Evolutionary conservation across 441 rosid genomes (phyloP), one percentile per base, ranked within the genome.

Genomic region (Erodium texanum): DNA sequence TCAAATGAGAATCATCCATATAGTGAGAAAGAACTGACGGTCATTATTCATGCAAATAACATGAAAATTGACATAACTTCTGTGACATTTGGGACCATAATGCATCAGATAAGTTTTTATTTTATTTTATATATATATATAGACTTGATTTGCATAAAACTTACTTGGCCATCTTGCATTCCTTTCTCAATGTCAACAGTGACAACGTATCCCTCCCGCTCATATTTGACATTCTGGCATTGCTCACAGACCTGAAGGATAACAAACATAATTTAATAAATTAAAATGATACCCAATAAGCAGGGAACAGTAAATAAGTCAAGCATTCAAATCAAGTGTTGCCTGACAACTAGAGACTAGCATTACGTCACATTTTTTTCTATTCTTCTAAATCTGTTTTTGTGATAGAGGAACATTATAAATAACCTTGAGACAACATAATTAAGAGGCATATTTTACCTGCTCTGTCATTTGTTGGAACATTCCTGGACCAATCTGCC

Each of bases 401-500:
- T 41, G 48, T 41, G 15, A 38, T 10, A 12, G 45, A 38, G 45
- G 45, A 38, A 38, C 45, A 38, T 38, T 38, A 38, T 1, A 38
- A 38, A 38, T 7, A 41, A 41, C 10, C 48, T 41, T 41, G 14
- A 41, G 48, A 41, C 14, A 7, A 41, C 0, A 34, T 41, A 41
- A 41, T 41, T 41, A 41, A 14, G 14, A 41, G 20, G 20, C 9
- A 50, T 41, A 38, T 38, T 38, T 41, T 41, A 41, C 99, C 97
- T 88, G 86, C 72, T 94, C 97, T 24, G 97, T 88, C 98, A 92
- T 94, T 80, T 94, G 99, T 75, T 94, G 99, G 79, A 89, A 94
- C 98, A 94, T 94, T 73, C 98, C 98, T 8, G 99, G 99, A 77
- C 97, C 99, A 79, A 94, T 88, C 83, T 94, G 98, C 82, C 82